phyloP scores from a whole-genome alignment of 1,139 yeast species.

The Magnusiomyces fungicola region DNA sequence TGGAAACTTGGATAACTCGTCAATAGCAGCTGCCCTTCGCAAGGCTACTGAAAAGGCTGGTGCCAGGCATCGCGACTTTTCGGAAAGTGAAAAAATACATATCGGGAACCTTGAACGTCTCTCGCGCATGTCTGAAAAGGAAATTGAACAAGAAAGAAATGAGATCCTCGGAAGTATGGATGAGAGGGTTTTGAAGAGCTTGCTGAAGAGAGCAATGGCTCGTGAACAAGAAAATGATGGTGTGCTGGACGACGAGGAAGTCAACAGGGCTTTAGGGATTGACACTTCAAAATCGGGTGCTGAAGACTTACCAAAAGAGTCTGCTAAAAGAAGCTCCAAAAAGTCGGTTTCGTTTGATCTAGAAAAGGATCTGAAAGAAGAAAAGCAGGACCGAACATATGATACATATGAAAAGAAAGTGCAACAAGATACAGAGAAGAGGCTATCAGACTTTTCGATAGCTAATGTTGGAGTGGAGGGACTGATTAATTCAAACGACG shows the following conservation, averaged over 20 bases:
- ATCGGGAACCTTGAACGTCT: slow-evolving; percentile 63
- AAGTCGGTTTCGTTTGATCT: slow-evolving; percentile 1
- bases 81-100: slow-evolving; percentile 68
- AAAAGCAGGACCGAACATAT: slow-evolving; percentile 1
- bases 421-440: slow-evolving; percentile 2
- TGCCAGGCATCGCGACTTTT: slow-evolving; percentile 31
- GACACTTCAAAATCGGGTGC: not conserved
- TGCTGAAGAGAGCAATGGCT: slow-evolving; percentile 34
- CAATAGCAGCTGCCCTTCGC: slow-evolving; percentile 70
- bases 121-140: slow-evolving; percentile 56
- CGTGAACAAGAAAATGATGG: slow-evolving; percentile 27
- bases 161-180: slow-evolving; percentile 62
- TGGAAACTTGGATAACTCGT: slow-evolving; percentile 42
- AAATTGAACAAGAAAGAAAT: slow-evolving; percentile 55
- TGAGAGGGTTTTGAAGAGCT: slow-evolving; percentile 56
- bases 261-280: slow-evolving; percentile 32
- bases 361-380: not conserved
- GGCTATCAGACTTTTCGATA: slow-evolving; percentile 11
- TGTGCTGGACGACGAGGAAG: slow-evolving; percentile 54
- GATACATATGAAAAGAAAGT: not conserved
- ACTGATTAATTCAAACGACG: slow-evolving; percentile 4
- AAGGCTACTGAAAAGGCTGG: slow-evolving; percentile 51
- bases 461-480: slow-evolving; percentile 15
- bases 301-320: slow-evolving; percentile 13
- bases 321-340: slow-evolving; percentile 9